Evolutionary conservation across 1,284 basidiomycete genomes (phyloP), one percentile per base, ranked within the genome.

Genomic region (Trichosporon ovoides): DNA sequence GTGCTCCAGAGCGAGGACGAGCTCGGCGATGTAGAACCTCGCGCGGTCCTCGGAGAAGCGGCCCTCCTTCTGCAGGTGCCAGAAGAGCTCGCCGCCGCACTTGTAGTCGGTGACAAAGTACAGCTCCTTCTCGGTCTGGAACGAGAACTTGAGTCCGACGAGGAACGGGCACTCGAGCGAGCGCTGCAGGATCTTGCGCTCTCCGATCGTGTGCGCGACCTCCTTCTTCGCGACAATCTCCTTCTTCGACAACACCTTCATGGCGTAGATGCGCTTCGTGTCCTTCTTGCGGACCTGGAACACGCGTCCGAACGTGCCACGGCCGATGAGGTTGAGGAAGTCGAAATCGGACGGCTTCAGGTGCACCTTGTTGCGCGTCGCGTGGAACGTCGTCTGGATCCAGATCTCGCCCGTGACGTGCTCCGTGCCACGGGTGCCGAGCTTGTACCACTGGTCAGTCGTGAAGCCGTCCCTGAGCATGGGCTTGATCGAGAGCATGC

Each of bases 101-200:
- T 99, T 98, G 82, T 98, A 99, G 78, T 98, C 96, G 58, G 96
- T 98, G 50, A 98, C 89, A 67, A 99, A 86, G 77, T 96, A 99
- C 35, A 99, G 81, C 73, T 98, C 94, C 52, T 87, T 83, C 67
- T 96, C 92, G 4, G 93, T 96, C 78, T 98, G 96, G 83, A 99
- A 99, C 66, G 87, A 89, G 71, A 99, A 99, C 78, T 99, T 99
- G 74, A 99, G 83, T 14, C 96, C 96, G 60, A 99, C 92, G 38
- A 99, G 84, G 84, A 99, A 99, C 0, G 96, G 96, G 33, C 88
- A 94, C 67, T 96, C 91, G 51, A 95, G 80, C 33, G 90, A 94
- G 57, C 91, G 85, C 76, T 98, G 94, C 20, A 98, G 84, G 71
- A 99, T 98, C 81, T 98, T 97, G 77, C 96, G 88, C 78, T 99